Base-by-base conservation (phyloP, 495 filamentous ascomycete species). In the Letharia lupina region DNA sequence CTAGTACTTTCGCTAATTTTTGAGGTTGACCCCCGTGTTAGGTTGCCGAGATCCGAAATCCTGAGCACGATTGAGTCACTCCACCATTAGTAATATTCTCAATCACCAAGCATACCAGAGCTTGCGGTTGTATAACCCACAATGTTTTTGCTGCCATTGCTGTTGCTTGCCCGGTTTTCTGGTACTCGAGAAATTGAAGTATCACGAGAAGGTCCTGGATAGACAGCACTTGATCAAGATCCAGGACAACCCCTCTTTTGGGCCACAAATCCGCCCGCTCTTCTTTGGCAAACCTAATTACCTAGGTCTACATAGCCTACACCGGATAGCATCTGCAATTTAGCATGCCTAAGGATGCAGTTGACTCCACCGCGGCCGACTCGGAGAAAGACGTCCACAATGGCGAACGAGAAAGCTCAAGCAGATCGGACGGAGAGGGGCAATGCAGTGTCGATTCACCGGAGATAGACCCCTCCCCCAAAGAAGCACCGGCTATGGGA, bases 321-420 rank as follows among this genome's bases (percentile, higher is more conserved):
- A 52, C 10, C 4, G 4, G 11, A 31, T 11, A 12, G 11, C 0
- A 12, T 31, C 48, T 12, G 11, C 23, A 1, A 11, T 0, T 6
- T 12, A 31, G 31, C 52, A 56, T 56, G 52, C 31, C 52, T 1
- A 16, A 56, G 13, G 31, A 16, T 35, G 52, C 28, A 18, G 35
- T 16, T 35, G 52, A 56, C 52, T 56, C 28, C 1, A 54, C 28
- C 13, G 2, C 2, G 9, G 31, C 52, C 52, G 28, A 18, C 31
- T 56, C 35, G 31, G 64, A 61, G n/a, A 33, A 61, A 62, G 42
- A 54, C 64, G 12, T n/a, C 28, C n/a, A 44, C 2, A 23, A 52
- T 23, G 45, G 45, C 33, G 18, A 52, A 40, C 16, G 41, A 40
- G 3, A 18, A 16, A 59, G 18, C 18, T 65, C 50, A 9, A 59